These are phyloP conservation scores for Picochlorum sp. DNA, from an alignment of 139 green algal genomes.

Conservation along the genomic window DNA sequence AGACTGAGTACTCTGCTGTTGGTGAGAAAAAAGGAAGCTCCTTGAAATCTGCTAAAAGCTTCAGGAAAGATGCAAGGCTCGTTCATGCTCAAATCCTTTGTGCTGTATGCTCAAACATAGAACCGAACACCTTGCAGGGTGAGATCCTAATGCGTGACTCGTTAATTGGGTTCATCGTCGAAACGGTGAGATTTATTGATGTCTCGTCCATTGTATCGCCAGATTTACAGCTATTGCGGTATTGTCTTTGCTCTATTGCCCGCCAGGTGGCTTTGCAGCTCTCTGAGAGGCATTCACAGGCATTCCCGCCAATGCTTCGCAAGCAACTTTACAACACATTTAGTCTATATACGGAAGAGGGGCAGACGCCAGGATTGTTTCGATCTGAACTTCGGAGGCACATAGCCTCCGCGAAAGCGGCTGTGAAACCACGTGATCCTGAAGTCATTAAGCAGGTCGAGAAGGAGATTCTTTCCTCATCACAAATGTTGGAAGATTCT, in stretches of 20 bases:
- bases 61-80: not conserved
- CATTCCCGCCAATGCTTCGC: constrained; percentile 25
- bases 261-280: constrained; percentile 22
- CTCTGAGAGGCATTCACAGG: not conserved
- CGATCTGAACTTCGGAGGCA: constrained; percentile 14
- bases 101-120: constrained; percentile 39
- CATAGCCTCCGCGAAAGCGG: constrained; percentile 3
- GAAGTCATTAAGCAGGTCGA: constrained; percentile 39
- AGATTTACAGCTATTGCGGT: constrained; percentile 48
- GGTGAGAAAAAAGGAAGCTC: not conserved
- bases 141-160: constrained; percentile 30
- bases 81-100: constrained; percentile 18
- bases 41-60: constrained; percentile 4
- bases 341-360: constrained; percentile 46
- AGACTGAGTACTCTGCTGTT: not conserved
- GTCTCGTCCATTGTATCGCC: constrained; percentile 20
- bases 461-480: constrained; percentile 21
- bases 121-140: constrained; percentile 23
- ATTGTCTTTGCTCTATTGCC: constrained; percentile 51
- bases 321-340: constrained; percentile 49
- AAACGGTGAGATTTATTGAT: constrained; percentile 39
- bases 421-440: constrained; percentile 29
- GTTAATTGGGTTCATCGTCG: constrained; percentile 60
- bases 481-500: constrained; percentile 50
- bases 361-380: constrained; percentile 20